A percentile compares a stretch with the other conserved stretches of the same genome.
phyloP scores from a whole-genome alignment of 2,329 filamentous ascomycete genomes.

The Plenodomus tracheiphilus region DNA sequence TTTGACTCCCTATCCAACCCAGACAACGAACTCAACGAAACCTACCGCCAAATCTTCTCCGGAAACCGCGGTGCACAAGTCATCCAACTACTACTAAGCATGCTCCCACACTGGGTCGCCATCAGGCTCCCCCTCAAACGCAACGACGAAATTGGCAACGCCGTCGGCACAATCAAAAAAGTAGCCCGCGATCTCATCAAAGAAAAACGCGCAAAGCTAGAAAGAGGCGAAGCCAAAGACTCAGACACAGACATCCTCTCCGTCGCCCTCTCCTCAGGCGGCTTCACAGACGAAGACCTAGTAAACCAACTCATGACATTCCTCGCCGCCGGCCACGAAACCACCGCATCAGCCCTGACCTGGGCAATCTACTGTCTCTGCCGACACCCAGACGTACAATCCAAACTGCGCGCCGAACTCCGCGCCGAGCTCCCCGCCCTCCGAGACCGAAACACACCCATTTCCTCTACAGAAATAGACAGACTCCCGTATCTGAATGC shows the following conservation, averaged over 20 bases:
- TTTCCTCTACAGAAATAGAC: slow-evolving; percentile 66
- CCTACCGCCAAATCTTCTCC: slow-evolving; percentile 56
- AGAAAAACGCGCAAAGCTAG: slow-evolving; percentile 66
- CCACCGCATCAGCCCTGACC: slow-evolving; percentile 57
- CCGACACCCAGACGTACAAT: slow-evolving; percentile 54
- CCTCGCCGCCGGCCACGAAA: slow-evolving; percentile 69
- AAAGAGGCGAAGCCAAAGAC: slow-evolving; percentile 46
- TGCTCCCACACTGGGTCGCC: slow-evolving; percentile 67
- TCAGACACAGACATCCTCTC: slow-evolving; percentile 73
- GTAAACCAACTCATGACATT: slow-evolving; percentile 91
- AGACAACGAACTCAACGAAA: slow-evolving; percentile 56
- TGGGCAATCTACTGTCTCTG: slow-evolving; percentile 60
- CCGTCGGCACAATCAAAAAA: slow-evolving; percentile 52
- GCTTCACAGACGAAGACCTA: slow-evolving; percentile 77
- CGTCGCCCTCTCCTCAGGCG: slow-evolving; percentile 75
- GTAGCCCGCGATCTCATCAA: slow-evolving; percentile 70
- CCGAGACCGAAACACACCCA: slow-evolving; percentile 41
- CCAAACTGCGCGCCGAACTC: slow-evolving; percentile 55
- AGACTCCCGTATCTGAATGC: slow-evolving; percentile 75
- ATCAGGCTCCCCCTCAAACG: slow-evolving; percentile 67
- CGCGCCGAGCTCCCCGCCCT: slow-evolving; percentile 51
- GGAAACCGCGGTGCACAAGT: slow-evolving; percentile 55
- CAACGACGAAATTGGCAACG: slow-evolving; percentile 56
- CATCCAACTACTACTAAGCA: slow-evolving; percentile 61
- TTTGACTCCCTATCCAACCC: slow-evolving; percentile 57